phyloP scores from a whole-genome alignment of 768 basidiomycete species.

The Solioccasus polychromus region DNA sequence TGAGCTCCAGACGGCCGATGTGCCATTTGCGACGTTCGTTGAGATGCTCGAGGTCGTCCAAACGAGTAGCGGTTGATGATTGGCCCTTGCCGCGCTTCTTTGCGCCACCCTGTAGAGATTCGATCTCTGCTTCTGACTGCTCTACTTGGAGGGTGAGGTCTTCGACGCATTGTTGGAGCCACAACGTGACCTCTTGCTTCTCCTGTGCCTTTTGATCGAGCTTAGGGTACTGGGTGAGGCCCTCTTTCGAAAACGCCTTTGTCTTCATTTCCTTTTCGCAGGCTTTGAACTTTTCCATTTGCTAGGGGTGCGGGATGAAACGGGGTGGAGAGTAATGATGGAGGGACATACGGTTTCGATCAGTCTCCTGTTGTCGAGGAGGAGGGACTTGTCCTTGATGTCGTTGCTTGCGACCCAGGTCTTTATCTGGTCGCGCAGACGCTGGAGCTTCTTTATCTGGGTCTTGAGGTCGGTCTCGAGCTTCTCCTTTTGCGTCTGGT shows the following conservation, averaged over 20 bases:
- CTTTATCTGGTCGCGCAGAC: slow-evolving; percentile 84
- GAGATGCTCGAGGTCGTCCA: slow-evolving; percentile 80
- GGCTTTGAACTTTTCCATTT: slow-evolving; percentile 99
- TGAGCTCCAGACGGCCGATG: slow-evolving; percentile 86
- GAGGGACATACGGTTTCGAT: slow-evolving; percentile 85
- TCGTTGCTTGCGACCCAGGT: slow-evolving; percentile 97
- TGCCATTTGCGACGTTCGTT: slow-evolving; percentile 98
- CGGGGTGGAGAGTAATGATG: slow-evolving; percentile 13
- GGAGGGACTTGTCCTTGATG: slow-evolving; percentile 94
- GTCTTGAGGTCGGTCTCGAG: slow-evolving; percentile 93
- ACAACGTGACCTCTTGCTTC: slow-evolving; percentile 83
- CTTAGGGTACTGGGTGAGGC: slow-evolving; percentile 88
- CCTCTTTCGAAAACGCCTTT: slow-evolving; percentile 99
- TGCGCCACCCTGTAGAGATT: slow-evolving; percentile 71
- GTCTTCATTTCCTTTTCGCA: slow-evolving; percentile 99
- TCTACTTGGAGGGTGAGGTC: slow-evolving; percentile 93
- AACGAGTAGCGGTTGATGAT: slow-evolving; percentile 60
- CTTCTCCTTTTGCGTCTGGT: slow-evolving; percentile 98
- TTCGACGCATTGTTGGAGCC: slow-evolving; percentile 88
- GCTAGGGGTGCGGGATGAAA: slow-evolving; percentile 45
- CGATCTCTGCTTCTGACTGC: slow-evolving; percentile 91
- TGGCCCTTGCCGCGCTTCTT: slow-evolving; percentile 84
- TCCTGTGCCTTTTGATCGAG: slow-evolving; percentile 97
- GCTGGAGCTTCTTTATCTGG: slow-evolving; percentile 95
- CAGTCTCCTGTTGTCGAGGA: slow-evolving; percentile 90